These are phyloP conservation scores for Blastomyces emzantsi DNA, from an alignment of 2,329 filamentous ascomycete genomes.

Conservation along the genomic window DNA sequence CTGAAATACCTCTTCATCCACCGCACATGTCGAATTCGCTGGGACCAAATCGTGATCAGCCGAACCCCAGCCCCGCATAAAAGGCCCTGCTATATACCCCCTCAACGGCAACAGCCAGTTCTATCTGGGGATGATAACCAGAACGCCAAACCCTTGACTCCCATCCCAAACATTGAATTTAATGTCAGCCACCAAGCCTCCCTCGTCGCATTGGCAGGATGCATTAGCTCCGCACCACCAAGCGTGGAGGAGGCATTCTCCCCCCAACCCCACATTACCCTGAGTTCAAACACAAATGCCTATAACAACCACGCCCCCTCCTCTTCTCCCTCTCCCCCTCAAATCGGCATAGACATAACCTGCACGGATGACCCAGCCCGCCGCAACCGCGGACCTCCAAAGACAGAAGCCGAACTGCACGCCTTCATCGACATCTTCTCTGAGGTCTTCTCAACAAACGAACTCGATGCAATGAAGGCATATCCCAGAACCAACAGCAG, in stretches of 20 bases:
- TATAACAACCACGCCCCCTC: constrained; percentile 7
- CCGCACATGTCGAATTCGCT: constrained; percentile 46
- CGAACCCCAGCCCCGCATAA: constrained; percentile 42
- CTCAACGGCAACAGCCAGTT: constrained; percentile 3
- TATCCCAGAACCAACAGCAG: constrained; percentile 4
- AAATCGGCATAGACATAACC: constrained; percentile 54
- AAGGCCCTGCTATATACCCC: constrained; percentile 46
- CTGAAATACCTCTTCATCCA: constrained; percentile 54
- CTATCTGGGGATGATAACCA: neutral
- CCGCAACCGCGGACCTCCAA: constrained; percentile 39
- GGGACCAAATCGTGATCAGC: constrained; percentile 47
- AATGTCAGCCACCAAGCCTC: constrained; percentile 58
- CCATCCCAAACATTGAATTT: constrained; percentile 45
- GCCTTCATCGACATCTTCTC: constrained; percentile 52
- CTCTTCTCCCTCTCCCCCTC: constrained; percentile 20
- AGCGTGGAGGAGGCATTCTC: constrained; percentile 3
- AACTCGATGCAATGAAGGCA: constrained; percentile 47
- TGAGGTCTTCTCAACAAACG: constrained; percentile 50
- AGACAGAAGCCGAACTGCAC: constrained; percentile 42
- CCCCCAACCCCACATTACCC: neutral
- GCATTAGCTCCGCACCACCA: constrained; percentile 19
- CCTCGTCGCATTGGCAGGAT: constrained; percentile 51
- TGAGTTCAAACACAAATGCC: constrained; percentile 9
- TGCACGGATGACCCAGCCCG: constrained; percentile 49
- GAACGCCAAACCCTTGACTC: neutral